These are phyloP conservation scores for Scleroderma bovista DNA, from an alignment of 768 basidiomycete genomes.

Conservation along the genomic window DNA sequence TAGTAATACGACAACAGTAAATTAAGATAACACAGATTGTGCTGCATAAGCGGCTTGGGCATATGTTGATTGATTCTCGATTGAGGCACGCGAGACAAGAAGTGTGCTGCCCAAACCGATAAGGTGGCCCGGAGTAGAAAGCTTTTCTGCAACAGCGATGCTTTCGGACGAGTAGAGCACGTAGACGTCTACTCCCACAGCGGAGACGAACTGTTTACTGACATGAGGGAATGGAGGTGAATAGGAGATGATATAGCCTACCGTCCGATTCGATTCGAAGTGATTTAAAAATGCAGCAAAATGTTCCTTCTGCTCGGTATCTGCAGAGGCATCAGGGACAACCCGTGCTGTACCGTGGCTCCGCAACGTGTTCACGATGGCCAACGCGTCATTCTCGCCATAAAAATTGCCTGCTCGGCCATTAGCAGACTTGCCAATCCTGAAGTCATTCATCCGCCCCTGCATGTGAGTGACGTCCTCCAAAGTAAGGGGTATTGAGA, in stretches of 20 bases:
- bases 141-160: conserved; percentile 37
- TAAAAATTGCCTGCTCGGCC: conserved; percentile 62
- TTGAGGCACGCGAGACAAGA: conserved; percentile 50
- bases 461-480: conserved; percentile 33
- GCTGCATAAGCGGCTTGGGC: conserved; percentile 43
- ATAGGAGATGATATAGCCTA: conserved; percentile 23
- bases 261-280: conserved; percentile 49
- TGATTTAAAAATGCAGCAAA: conserved; percentile 47
- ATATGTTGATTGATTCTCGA: conserved; percentile 57
- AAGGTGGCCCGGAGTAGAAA: conserved; percentile 45
- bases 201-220: conserved; percentile 48
- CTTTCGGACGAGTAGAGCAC: conserved; percentile 56
- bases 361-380: conserved; percentile 50
- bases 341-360: conserved; percentile 47
- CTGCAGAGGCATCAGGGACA: conserved; percentile 34
- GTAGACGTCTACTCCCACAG: conserved; percentile 46
- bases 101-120: conserved; percentile 39
- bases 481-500: conserved; percentile 47
- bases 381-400: conserved; percentile 36
- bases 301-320: conserved; percentile 37
- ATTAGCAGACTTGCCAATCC: conserved; percentile 30
- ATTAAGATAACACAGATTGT: conserved; percentile 7
- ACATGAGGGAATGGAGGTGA: neutral
- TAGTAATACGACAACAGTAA: neutral
- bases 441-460: conserved; percentile 32